Base-by-base conservation (phyloP, 2,329 filamentous ascomycete species). In the Parascedosporium putredinis region DNA sequence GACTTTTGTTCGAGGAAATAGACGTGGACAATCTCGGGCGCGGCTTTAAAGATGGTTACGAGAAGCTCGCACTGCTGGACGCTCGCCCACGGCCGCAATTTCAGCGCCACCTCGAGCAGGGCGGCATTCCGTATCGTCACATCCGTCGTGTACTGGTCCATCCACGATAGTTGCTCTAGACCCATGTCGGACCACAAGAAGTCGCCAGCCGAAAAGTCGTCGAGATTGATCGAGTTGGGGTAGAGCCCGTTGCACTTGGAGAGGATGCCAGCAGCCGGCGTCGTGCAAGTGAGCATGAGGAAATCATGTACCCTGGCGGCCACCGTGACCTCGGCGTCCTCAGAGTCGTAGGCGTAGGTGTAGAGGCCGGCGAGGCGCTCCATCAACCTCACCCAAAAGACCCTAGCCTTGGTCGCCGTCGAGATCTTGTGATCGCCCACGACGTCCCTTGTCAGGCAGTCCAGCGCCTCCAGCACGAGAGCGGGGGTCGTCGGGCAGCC, bases 1-100 rank as follows among this genome's bases (percentile, higher is more conserved):
- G 83, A 79, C 53, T 78, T 82, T 60, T 88, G 90, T 61, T 79
- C 83, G 40, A 81, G 73, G 60, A 95, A 97, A 63, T 94, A 98
- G 59, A 89, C 83, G 40, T 88, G 85, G 1, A 95, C 79, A 3
- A 97, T 74, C 65, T 97, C 93, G 1, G 94, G 91, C 0, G 85
- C 87, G 6, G 79, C 79, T 54, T 74, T 75, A 61, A 98, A 95
- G 29, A 95, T 88, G 3, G 83, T 75, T 4, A 91, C 70, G 2
- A 95, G 68, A 8, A 98, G 75, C 57, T 95, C 84, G 57, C 83
- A 86, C 60, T 98, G 90, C 53, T 84, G 78, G 29, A 79, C 74
- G 64, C 82, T 89, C 25, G 86, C 83, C 73, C 94, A 91, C 5
- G 93, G 91, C 5, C 87, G 83, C 49, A 98, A 73, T 40, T 76